Evolutionary conservation across 257 asterid genomes (phyloP).

Genomic region (Phtheirospermum japonicum): DNA sequence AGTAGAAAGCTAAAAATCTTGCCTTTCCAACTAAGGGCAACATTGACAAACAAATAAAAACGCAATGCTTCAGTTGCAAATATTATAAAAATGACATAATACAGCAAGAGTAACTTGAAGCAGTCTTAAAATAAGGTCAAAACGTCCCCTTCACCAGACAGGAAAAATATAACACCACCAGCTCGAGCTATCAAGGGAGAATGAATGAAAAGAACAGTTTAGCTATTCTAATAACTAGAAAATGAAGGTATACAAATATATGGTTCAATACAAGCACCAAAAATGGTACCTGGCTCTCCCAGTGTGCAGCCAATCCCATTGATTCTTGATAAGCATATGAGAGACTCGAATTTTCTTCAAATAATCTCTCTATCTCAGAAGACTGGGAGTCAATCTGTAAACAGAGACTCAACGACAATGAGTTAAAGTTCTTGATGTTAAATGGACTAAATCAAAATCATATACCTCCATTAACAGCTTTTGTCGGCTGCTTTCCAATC

Average conservation of each 20-base stretch:
- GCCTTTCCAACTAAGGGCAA: neutral
- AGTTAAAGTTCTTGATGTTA: constrained; percentile 32
- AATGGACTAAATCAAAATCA: constrained; percentile 20
- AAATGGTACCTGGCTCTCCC: constrained; percentile 85
- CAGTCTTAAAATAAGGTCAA: neutral
- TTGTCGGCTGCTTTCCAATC: constrained; percentile 85
- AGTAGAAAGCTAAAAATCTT: constrained; percentile 3
- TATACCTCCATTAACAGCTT: constrained; percentile 84
- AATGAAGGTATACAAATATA: neutral
- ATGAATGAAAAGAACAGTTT: neutral
- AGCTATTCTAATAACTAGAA: constrained; percentile 19
- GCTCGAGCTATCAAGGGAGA: neutral
- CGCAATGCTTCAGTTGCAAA: neutral
- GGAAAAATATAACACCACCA: neutral
- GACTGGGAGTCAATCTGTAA: constrained; percentile 94
- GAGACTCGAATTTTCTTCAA: constrained; percentile 80
- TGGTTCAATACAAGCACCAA: constrained; percentile 4
- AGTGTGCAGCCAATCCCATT: constrained; percentile 54
- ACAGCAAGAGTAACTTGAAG: neutral
- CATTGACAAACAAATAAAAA: neutral
- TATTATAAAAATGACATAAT: neutral
- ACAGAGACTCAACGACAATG: constrained; percentile 24
- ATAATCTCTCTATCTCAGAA: constrained; percentile 86
- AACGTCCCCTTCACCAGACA: neutral
- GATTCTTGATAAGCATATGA: constrained; percentile 85